Conservation (phyloP, 805 yeast genomes). For the Hanseniaspora vineae region DNA sequence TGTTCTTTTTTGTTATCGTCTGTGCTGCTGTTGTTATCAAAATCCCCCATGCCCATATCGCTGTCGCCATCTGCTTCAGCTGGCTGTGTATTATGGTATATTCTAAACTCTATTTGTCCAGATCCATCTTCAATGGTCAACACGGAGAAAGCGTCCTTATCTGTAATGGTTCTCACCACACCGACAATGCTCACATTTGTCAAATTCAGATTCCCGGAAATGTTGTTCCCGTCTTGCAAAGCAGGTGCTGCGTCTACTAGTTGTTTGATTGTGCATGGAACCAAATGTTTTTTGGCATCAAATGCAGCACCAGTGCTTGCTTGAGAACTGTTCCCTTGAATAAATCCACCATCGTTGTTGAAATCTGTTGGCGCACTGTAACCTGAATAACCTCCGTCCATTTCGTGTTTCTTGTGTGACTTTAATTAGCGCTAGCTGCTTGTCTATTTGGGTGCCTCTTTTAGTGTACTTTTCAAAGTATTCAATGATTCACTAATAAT, state of each 20-base stretch:
- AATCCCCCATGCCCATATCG: slow-evolving; percentile 9
- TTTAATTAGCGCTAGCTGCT: not conserved
- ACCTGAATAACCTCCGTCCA: slow-evolving; percentile 22
- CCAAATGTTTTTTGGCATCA: slow-evolving; percentile 23
- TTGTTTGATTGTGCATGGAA: slow-evolving; percentile 68
- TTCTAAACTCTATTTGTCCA: slow-evolving; percentile 49
- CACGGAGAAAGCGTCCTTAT: slow-evolving; percentile 41
- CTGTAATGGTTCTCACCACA: slow-evolving; percentile 50
- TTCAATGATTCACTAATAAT: too few relatives aligned
- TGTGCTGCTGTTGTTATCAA: slow-evolving; percentile 9
- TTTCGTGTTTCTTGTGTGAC: not conserved
- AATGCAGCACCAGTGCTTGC: slow-evolving; percentile 11
- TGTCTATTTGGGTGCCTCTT: not conserved
- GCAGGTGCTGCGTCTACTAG: slow-evolving; percentile 45
- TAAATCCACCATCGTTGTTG: slow-evolving; percentile 12
- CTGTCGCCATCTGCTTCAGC: slow-evolving; percentile 21
- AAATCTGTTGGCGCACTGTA: slow-evolving; percentile 22
- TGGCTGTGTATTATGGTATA: slow-evolving; percentile 41
- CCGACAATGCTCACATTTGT: slow-evolving; percentile 57
- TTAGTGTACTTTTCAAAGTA: too few relatives aligned
- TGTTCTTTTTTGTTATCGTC: slow-evolving; percentile 24
- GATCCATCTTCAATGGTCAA: slow-evolving; percentile 71
- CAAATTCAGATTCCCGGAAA: slow-evolving; percentile 44
- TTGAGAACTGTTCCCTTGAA: slow-evolving; percentile 12
- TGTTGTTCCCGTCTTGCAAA: slow-evolving; percentile 57